Percentiles rank a stretch among this genome's conserved stretches.
Evolutionary conservation across 2,329 filamentous ascomycete species (phyloP).

Genomic region (Penicillium rolfsii): DNA sequence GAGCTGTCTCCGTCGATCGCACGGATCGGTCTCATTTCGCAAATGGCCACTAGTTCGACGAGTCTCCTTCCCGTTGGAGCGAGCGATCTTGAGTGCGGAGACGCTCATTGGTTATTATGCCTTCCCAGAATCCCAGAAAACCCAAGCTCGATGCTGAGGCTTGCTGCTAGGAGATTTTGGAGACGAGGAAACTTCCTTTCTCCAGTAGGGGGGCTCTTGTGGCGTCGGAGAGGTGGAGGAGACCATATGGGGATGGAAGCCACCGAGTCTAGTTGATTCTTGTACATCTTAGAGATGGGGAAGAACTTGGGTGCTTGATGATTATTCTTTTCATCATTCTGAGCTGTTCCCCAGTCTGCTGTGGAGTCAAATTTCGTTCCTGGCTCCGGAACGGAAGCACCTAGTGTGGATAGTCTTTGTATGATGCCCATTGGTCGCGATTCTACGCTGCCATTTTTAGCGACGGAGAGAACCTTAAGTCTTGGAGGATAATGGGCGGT

Average conservation of each 20-base stretch:
- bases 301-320: constrained; percentile 5
- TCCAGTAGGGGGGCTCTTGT: constrained; percentile 2
- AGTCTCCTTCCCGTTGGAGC: constrained; percentile 22
- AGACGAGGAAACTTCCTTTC: background rate
- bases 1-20: constrained; percentile 23
- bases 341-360: constrained; percentile 1
- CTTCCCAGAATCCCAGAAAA: background rate
- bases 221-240: background rate
- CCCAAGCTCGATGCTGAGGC: constrained; percentile 2
- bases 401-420: constrained; percentile 12
- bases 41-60: constrained; percentile 16
- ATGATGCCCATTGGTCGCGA: constrained; percentile 7
- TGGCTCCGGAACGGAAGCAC: constrained; percentile 5
- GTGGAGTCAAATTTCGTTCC: constrained; percentile 18
- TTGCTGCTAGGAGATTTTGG: constrained; percentile 1
- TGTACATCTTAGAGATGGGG: background rate
- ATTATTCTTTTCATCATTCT: constrained; percentile 7
- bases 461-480: constrained; percentile 1
- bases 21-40: constrained; percentile 26
- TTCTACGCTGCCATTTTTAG: constrained; percentile 14
- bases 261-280: background rate
- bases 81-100: background rate
- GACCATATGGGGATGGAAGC: background rate
- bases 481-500: background rate
- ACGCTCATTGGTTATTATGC: constrained; percentile 4